A percentile compares a stretch with the other conserved stretches of the same genome.
These are phyloP conservation scores for Apiospora pterosperma DNA, from an alignment of 2,329 filamentous ascomycete genomes.

Conservation along the genomic window DNA sequence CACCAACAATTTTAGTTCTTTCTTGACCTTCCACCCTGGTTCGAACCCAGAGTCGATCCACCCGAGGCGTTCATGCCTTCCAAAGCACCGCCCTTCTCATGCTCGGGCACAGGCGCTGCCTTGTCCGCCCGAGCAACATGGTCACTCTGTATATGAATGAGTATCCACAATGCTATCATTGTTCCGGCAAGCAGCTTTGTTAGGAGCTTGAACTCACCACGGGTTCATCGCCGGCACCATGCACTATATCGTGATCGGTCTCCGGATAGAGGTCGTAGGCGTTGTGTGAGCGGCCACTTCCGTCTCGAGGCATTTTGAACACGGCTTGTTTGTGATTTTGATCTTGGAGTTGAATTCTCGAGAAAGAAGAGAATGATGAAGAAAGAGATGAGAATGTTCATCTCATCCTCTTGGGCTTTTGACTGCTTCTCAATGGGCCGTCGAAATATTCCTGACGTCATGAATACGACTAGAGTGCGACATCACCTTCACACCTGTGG, in stretches of 20 bases:
- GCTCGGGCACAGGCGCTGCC: conserved; percentile 44
- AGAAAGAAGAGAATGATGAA: background rate
- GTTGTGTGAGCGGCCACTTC: conserved; percentile 47
- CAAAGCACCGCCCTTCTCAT: conserved; percentile 41
- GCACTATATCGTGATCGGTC: conserved; percentile 37
- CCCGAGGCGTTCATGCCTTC: conserved; percentile 38
- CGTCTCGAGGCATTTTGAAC: conserved; percentile 46
- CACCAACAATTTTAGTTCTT: background rate
- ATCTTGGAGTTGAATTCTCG: background rate
- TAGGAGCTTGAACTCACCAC: background rate
- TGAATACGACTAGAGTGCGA: background rate
- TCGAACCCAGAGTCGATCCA: conserved; percentile 41
- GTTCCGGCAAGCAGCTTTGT: too few relatives aligned
- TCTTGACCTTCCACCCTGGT: conserved; percentile 30
- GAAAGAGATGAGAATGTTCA: background rate
- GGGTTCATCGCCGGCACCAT: conserved; percentile 36
- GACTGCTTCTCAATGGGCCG: background rate
- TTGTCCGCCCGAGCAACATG: conserved; percentile 46
- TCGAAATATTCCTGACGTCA: background rate
- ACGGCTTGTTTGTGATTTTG: background rate
- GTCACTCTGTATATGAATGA: conserved; percentile 11
- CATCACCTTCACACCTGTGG: background rate
- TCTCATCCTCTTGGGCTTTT: background rate
- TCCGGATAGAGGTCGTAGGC: conserved; percentile 29
- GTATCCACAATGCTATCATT: background rate